phyloP scores from a whole-genome alignment of 441 rosid species.

The Geranium incanum region DNA sequence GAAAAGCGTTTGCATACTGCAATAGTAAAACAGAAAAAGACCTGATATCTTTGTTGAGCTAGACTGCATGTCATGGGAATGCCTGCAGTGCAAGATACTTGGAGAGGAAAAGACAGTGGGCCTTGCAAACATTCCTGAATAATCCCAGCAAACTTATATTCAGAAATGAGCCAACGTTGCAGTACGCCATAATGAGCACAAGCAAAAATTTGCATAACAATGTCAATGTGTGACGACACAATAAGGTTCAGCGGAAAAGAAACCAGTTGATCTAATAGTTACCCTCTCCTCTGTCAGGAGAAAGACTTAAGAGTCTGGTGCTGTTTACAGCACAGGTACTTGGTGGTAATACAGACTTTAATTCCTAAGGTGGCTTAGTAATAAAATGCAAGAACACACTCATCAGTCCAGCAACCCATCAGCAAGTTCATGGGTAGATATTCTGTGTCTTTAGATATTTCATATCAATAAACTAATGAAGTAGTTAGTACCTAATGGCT shows the following conservation, averaged over 20 bases:
- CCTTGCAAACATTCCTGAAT: constrained; percentile 44
- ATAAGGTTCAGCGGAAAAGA: neutral
- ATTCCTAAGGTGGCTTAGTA: neutral
- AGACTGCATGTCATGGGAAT: constrained; percentile 20
- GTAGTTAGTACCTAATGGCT: neutral
- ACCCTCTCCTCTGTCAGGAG: constrained; percentile 2
- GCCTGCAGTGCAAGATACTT: constrained; percentile 25
- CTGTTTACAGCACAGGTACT: constrained; percentile 1
- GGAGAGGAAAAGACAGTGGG: constrained; percentile 27
- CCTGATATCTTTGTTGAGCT: constrained; percentile 48
- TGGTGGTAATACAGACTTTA: neutral
- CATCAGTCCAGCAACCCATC: neutral
- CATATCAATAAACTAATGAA: neutral
- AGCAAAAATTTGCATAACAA: neutral
- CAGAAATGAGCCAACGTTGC: neutral
- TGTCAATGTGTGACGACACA: neutral
- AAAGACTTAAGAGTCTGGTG: neutral
- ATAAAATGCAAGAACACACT: neutral
- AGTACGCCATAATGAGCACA: neutral
- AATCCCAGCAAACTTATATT: constrained; percentile 15
- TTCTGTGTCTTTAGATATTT: neutral
- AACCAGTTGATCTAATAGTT: neutral
- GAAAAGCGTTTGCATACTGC: constrained; percentile 13
- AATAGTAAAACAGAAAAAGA: constrained; percentile 22
- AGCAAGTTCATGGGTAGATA: neutral